Evolutionary conservation across 2,329 filamentous ascomycete species (phyloP).

Genomic region (Fusarium agapanthi): DNA sequence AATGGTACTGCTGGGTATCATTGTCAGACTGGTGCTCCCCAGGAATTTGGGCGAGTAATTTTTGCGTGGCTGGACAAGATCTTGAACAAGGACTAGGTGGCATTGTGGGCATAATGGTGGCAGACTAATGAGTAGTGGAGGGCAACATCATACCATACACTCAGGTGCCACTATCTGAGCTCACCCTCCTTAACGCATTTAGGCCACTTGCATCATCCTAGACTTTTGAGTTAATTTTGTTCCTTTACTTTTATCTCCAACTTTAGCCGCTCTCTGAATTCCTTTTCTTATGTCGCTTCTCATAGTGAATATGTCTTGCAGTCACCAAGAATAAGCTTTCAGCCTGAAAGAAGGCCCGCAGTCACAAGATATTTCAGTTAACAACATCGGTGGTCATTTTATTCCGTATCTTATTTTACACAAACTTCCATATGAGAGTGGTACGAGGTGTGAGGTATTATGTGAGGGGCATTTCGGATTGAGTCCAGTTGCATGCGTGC

Average conservation of each 20-base stretch:
- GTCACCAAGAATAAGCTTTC: too few species aligned
- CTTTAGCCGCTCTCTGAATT: neutral
- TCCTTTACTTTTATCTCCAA: neutral
- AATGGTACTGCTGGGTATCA: conserved; percentile 19
- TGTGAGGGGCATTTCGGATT: neutral
- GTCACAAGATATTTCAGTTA: too few species aligned
- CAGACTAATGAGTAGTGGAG: neutral
- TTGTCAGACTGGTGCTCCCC: conserved; percentile 13
- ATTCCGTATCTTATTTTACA: accelerated
- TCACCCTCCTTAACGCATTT: too few species aligned
- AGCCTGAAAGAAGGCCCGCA: accelerated
- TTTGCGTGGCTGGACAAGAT: conserved; percentile 22
- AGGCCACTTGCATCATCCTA: neutral
- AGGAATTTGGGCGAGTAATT: neutral
- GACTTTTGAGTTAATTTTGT: neutral
- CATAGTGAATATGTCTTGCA: too few species aligned
- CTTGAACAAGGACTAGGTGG: neutral
- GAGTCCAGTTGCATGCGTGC: too few species aligned
- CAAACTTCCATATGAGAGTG: accelerated
- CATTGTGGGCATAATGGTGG: too few species aligned
- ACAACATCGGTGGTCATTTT: accelerated
- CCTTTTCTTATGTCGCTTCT: too few species aligned
- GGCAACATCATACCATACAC: too few species aligned
- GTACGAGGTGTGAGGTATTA: too few species aligned
- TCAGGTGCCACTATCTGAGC: neutral